Percentiles rank a stretch among this genome's conserved stretches.
These are phyloP conservation scores for Arthrobotrys sphaeroides DNA, from an alignment of 2,329 filamentous ascomycete species.

Conservation along the genomic window DNA sequence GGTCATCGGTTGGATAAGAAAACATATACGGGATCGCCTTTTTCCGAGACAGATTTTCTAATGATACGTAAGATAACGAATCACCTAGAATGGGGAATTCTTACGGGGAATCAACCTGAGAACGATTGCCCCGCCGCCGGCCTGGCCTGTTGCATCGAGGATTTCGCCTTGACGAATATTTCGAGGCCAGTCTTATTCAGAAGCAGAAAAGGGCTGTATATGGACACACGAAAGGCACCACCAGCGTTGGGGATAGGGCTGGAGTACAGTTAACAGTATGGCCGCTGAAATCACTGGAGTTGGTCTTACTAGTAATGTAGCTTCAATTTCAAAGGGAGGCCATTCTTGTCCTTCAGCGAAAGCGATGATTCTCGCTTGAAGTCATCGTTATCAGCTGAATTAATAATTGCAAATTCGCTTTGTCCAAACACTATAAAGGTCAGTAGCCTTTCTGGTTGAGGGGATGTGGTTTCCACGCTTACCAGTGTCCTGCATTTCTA, in stretches of 20 bases:
- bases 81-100: not conserved
- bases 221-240: slow-evolving; percentile 92
- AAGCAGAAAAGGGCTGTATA: slow-evolving; percentile 94
- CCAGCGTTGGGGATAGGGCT: slow-evolving; percentile 85
- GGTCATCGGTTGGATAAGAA: slow-evolving; percentile 86
- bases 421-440: slow-evolving; percentile 39
- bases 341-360: slow-evolving; percentile 83
- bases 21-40: slow-evolving; percentile 95
- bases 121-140: slow-evolving; percentile 83
- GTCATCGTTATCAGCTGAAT: slow-evolving; percentile 84
- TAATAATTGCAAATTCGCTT: slow-evolving; percentile 97
- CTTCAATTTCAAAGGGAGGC: slow-evolving; percentile 79
- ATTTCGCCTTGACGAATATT: slow-evolving; percentile 86
- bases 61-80: not conserved
- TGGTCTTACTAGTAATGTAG: slow-evolving; percentile 82
- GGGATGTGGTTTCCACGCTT: slow-evolving; percentile 64
- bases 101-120: slow-evolving; percentile 49
- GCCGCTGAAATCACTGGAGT: not conserved
- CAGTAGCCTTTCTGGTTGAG: not conserved
- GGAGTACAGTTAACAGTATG: not conserved
- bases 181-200: slow-evolving; percentile 94
- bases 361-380: slow-evolving; percentile 84
- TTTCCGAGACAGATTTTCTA: slow-evolving; percentile 61
- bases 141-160: slow-evolving; percentile 82
- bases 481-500: slow-evolving; percentile 95